Percentiles rank a stretch among this genome's conserved stretches.
Evolutionary conservation across 495 filamentous ascomycete species (phyloP).

Genomic region (Penicillium coffeae): DNA sequence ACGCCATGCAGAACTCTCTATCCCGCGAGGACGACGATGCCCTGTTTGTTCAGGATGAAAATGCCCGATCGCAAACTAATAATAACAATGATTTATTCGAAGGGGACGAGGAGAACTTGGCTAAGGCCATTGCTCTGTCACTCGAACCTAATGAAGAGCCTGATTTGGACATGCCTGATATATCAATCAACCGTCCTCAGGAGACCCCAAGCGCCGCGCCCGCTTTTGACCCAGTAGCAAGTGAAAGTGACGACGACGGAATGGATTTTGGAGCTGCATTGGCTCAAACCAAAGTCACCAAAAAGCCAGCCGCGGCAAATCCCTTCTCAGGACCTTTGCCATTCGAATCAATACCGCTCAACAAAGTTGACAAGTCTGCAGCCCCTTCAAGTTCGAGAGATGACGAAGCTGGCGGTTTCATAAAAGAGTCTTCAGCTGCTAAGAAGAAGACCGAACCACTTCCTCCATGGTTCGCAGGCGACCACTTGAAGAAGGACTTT

Average conservation of each 20-base stretch:
- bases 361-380: constrained; percentile 27
- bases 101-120: constrained; percentile 65
- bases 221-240: constrained; percentile 9
- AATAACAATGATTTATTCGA: constrained; percentile 40
- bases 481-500: constrained; percentile 28
- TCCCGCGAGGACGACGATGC: constrained; percentile 40
- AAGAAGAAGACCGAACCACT: constrained; percentile 56
- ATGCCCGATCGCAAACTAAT: constrained; percentile 19
- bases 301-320: constrained; percentile 23
- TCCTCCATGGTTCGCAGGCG: constrained; percentile 78
- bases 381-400: constrained; percentile 33
- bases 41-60: constrained; percentile 60
- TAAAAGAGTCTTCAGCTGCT: constrained; percentile 35
- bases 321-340: constrained; percentile 74
- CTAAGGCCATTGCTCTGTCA: constrained; percentile 79
- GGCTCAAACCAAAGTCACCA: constrained; percentile 34
- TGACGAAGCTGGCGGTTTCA: constrained; percentile 66
- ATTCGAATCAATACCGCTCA: constrained; percentile 80
- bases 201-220: constrained; percentile 12
- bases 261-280: constrained; percentile 44
- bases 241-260: constrained; percentile 41
- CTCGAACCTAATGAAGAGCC: constrained; percentile 40
- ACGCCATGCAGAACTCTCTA: constrained; percentile 36
- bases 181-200: constrained; percentile 25
- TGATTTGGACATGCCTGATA: constrained; percentile 33